Conservation (phyloP, 768 basidiomycete genomes). For the Hypholoma sublateritium region DNA sequence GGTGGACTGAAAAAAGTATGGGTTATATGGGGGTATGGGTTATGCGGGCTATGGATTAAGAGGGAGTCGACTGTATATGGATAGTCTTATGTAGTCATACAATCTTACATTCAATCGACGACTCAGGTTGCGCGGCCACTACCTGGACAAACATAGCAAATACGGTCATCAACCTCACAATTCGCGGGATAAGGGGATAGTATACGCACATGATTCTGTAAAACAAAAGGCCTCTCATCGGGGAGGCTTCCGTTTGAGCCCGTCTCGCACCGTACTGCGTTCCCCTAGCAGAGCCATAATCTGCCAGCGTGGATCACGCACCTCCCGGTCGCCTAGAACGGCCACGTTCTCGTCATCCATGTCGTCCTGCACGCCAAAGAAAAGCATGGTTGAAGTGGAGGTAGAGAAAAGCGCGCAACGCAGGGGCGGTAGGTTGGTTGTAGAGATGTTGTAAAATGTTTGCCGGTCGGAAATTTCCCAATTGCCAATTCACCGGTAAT, state of each 20-base stretch:
- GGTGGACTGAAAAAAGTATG: too few species aligned
- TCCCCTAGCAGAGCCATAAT: conserved; percentile 74
- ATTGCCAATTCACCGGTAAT: background rate
- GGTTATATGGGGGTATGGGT: too few species aligned
- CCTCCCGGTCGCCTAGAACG: conserved; percentile 61
- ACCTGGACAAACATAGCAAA: too few species aligned
- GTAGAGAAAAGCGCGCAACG: background rate
- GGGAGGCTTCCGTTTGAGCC: background rate
- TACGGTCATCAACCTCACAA: too few species aligned
- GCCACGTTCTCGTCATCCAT: conserved; percentile 46
- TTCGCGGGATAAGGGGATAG: too few species aligned
- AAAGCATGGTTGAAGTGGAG: background rate
- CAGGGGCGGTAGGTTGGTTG: too few species aligned
- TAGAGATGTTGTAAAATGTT: background rate
- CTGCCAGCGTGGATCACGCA: conserved; percentile 73
- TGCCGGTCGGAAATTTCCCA: background rate
- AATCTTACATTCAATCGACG: too few species aligned
- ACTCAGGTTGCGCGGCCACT: too few species aligned
- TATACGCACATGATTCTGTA: too few species aligned
- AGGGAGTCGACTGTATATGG: too few species aligned
- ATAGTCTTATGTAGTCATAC: too few species aligned
- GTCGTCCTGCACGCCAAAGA: conserved; percentile 38
- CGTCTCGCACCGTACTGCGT: conserved; percentile 48
- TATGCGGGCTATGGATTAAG: too few species aligned
- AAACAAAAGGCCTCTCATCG: background rate